These are phyloP conservation scores for Thielaviopsis euricoi DNA, from an alignment of 2,329 filamentous ascomycete genomes.

Conservation along the genomic window DNA sequence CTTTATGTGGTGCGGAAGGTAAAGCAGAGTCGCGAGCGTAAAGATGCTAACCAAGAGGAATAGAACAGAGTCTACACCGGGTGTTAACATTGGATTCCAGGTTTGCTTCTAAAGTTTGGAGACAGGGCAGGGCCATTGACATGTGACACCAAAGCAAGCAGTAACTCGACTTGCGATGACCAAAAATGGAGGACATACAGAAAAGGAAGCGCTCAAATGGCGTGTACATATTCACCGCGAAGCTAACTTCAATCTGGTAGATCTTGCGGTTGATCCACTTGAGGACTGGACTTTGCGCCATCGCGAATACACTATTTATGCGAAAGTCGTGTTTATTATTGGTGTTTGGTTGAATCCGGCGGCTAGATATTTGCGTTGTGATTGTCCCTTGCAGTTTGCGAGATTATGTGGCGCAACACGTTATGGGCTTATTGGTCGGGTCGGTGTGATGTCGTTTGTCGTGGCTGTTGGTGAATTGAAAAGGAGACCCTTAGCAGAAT, in stretches of 20 bases:
- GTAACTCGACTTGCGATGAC: not conserved
- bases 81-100: not conserved
- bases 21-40: constrained; percentile 72
- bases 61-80: constrained; percentile 64
- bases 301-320: not conserved
- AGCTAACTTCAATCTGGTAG: constrained; percentile 97
- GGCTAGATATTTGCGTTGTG: not conserved
- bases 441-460: not conserved
- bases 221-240: constrained; percentile 93
- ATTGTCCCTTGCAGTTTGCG: not conserved
- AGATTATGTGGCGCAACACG: not conserved
- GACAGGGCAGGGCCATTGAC: not conserved
- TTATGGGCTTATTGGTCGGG: not conserved
- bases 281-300: constrained; percentile 11
- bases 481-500: no score
- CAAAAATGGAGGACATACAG: constrained; percentile 42
- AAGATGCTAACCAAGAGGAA: constrained; percentile 81
- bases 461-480: not conserved
- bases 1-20: constrained; percentile 80
- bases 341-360: not conserved
- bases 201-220: constrained; percentile 93
- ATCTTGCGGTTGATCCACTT: constrained; percentile 81
- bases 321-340: not conserved
- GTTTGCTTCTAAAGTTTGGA: not conserved
- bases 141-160: constrained; percentile 1